A percentile compares a stretch with the other conserved stretches of the same genome.
phyloP scores from a whole-genome alignment of 1,139 yeast species.

The Yamadazyma spencermartinsiae region DNA sequence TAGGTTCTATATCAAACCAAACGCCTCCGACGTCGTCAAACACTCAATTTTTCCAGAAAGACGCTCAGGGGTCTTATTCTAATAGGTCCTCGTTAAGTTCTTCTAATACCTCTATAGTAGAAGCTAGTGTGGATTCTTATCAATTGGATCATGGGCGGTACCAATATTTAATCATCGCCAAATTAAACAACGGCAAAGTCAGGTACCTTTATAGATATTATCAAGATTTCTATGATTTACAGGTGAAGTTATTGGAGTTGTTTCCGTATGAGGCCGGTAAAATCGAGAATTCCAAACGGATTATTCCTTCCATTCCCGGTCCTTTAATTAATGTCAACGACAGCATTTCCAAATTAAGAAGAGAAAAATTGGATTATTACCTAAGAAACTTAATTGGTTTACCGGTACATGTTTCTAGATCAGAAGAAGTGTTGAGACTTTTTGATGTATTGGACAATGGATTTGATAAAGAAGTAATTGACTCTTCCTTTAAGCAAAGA shows the following conservation, averaged over 20 bases:
- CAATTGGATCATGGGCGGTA: constrained; percentile 84
- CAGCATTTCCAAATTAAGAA: constrained; percentile 78
- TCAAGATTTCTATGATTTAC: constrained; percentile 95
- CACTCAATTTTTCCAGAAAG: constrained; percentile 40
- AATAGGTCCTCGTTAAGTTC: constrained; percentile 38
- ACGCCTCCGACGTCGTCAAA: constrained; percentile 35
- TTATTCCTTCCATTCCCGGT: constrained; percentile 94
- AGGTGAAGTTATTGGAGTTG: constrained; percentile 75
- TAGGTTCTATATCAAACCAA: constrained; percentile 50
- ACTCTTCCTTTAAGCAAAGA: constrained; percentile 22
- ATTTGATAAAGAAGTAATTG: constrained; percentile 48
- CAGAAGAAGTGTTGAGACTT: constrained; percentile 66
- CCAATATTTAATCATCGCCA: constrained; percentile 79
- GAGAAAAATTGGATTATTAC: constrained; percentile 82
- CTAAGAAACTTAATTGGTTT: constrained; percentile 71
- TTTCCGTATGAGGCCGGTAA: constrained; percentile 95
- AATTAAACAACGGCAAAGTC: constrained; percentile 64
- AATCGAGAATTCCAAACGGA: constrained; percentile 67
- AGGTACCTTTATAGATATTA: constrained; percentile 84
- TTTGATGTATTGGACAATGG: constrained; percentile 70
- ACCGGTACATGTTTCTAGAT: constrained; percentile 75
- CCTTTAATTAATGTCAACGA: constrained; percentile 93
- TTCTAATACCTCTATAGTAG: constrained; percentile 39
- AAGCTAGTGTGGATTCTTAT: constrained; percentile 79
- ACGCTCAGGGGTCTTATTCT: constrained; percentile 17